Conservation (phyloP, 1,284 basidiomycete genomes). For the Erythrobasidium hasegawianum region DNA sequence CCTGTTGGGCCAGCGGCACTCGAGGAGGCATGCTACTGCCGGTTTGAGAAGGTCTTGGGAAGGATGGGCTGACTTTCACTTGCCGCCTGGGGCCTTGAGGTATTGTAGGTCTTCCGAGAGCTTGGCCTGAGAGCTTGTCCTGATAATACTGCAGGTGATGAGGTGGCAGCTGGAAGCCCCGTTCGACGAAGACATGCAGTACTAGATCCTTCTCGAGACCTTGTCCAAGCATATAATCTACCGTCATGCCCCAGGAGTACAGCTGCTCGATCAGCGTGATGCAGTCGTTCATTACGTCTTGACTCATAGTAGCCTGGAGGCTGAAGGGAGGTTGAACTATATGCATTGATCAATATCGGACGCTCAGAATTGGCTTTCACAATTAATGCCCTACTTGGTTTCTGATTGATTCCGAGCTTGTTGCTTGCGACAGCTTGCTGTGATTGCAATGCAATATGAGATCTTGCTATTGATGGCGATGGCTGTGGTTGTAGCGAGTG, state of each 20-base stretch:
- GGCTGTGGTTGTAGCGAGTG: no score
- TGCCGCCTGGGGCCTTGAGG: not conserved
- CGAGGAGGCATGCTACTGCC: not conserved
- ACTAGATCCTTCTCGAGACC: conserved; percentile 29
- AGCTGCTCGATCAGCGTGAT: conserved; percentile 24
- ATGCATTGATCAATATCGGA: no score
- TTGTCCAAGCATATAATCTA: conserved; percentile 30
- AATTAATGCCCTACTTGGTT: no score
- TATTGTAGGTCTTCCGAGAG: not conserved
- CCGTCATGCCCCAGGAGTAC: conserved; percentile 22
- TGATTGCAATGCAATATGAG: no score
- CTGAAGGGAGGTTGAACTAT: not conserved
- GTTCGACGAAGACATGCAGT: conserved; percentile 2
- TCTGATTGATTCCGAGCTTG: no score
- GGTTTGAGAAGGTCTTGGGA: not conserved
- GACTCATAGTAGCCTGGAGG: not conserved
- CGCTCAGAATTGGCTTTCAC: no score
- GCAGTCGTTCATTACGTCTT: conserved; percentile 15
- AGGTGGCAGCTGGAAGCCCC: conserved; percentile 15
- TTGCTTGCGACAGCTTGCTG: no score
- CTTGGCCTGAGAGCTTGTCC: not conserved
- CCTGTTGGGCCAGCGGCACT: not conserved
- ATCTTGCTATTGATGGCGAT: no score
- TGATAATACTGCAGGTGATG: conserved; percentile 6
- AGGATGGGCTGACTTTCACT: not conserved